Evolutionary conservation across 805 yeast genomes (phyloP).

Genomic region (Nematodospora valgi): DNA sequence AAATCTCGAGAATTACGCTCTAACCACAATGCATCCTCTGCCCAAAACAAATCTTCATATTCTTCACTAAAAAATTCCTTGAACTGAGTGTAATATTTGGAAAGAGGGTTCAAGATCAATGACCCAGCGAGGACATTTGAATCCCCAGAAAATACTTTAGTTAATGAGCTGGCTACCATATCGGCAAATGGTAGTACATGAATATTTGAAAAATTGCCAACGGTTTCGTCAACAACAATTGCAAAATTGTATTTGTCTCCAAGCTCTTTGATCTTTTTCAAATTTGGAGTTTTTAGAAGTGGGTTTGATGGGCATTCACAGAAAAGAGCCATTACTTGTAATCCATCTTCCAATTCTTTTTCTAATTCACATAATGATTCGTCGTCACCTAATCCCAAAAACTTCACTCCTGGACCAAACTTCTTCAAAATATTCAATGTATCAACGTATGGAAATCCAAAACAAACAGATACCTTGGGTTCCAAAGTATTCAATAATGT

Average conservation of each 20-base stretch:
- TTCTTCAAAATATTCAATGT: conserved; percentile 80
- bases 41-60: conserved; percentile 80
- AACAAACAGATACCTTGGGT: conserved; percentile 72
- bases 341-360: conserved; percentile 44
- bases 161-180: conserved; percentile 78
- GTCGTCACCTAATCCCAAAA: conserved; percentile 81
- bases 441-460: conserved; percentile 95
- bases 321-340: conserved; percentile 67
- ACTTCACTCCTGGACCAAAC: conserved; percentile 89
- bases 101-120: conserved; percentile 67
- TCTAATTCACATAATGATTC: conserved; percentile 65
- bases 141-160: conserved; percentile 92
- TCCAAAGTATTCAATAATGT: conserved; percentile 34
- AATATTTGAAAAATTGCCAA: conserved; percentile 85
- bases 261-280: conserved; percentile 58
- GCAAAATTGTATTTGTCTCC: conserved; percentile 71
- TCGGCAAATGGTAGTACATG: conserved; percentile 83
- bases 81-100: conserved; percentile 47
- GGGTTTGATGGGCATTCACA: conserved; percentile 97
- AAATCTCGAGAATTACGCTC: conserved; percentile 95
- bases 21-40: conserved; percentile 86
- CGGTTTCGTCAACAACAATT: conserved; percentile 89
- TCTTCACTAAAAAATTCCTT: conserved; percentile 48
- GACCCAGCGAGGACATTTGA: conserved; percentile 96
- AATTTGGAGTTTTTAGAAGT: conserved; percentile 79